Evolutionary conservation across 2,329 filamentous ascomycete species (phyloP).

Genomic region (Fusarium longipes): DNA sequence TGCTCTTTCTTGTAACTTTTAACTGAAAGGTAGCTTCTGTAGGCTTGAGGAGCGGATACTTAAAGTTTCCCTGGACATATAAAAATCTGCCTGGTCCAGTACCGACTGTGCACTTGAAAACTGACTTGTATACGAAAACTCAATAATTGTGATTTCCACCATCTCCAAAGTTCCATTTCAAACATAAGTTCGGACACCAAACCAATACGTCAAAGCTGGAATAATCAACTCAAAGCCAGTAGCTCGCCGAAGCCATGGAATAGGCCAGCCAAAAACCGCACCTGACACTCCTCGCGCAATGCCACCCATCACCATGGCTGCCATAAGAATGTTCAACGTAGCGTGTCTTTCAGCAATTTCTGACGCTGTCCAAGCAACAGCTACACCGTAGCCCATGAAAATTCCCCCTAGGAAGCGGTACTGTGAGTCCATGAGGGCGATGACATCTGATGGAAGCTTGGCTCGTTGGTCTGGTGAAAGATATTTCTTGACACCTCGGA

Average conservation of each 20-base stretch:
- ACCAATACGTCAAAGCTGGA: neutral
- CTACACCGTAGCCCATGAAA: neutral
- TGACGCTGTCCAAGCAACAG: neutral
- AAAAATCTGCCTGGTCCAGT: too few species aligned
- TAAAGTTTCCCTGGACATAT: too few species aligned
- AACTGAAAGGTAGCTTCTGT: too few species aligned
- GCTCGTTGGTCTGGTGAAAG: neutral
- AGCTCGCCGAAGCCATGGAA: neutral
- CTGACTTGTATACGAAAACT: too few species aligned
- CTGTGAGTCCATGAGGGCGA: neutral
- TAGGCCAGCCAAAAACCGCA: neutral
- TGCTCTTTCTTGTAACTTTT: too few species aligned
- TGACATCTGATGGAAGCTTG: neutral
- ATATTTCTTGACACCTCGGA: neutral
- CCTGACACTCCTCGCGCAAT: neutral
- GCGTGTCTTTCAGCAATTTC: neutral
- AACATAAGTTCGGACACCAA: neutral
- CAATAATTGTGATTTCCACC: too few species aligned
- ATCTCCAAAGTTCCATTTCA: neutral
- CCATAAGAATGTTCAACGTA: neutral
- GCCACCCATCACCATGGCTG: neutral
- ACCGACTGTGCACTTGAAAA: too few species aligned
- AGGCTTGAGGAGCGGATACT: too few species aligned
- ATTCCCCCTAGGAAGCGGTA: neutral
- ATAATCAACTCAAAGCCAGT: neutral